A percentile compares a stretch with the other conserved stretches of the same genome.
phyloP scores from a whole-genome alignment of 768 basidiomycete genomes.

The Kwoniella sp. region DNA sequence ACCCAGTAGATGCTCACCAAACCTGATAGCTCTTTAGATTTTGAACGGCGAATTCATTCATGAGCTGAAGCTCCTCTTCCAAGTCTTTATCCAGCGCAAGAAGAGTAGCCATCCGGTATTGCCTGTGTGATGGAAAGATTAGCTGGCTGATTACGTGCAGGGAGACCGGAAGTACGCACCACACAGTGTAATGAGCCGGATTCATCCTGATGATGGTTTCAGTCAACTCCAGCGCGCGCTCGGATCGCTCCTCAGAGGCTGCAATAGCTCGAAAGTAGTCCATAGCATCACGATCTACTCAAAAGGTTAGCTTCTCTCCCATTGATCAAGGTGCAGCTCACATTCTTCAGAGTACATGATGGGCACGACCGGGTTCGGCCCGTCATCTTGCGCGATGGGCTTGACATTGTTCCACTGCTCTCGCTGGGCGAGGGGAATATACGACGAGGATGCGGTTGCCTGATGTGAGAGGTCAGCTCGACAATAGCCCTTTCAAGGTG shows the following conservation, averaged over 20 bases:
- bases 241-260: constrained; percentile 73
- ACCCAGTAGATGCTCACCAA: constrained; percentile 73
- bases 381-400: constrained; percentile 79
- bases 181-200: constrained; percentile 95
- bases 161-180: constrained; percentile 61
- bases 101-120: constrained; percentile 89
- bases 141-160: constrained; percentile 7
- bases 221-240: constrained; percentile 81
- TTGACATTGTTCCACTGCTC: constrained; percentile 78
- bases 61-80: constrained; percentile 74
- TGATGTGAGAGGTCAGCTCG: neutral
- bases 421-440: constrained; percentile 63
- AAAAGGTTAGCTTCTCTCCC: no score
- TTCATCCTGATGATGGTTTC: constrained; percentile 86
- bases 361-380: constrained; percentile 75
- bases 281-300: constrained; percentile 84
- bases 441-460: constrained; percentile 24
- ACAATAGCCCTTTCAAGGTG: neutral
- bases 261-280: constrained; percentile 87
- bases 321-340: constrained; percentile 59
- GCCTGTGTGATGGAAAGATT: constrained; percentile 63
- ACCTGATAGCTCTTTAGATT: constrained; percentile 97
- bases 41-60: constrained; percentile 81
- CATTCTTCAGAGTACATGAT: constrained; percentile 91
- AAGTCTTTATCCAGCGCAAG: constrained; percentile 69